phyloP scores from a whole-genome alignment of 2,329 filamentous ascomycete genomes.

The Claviceps purpurea region DNA sequence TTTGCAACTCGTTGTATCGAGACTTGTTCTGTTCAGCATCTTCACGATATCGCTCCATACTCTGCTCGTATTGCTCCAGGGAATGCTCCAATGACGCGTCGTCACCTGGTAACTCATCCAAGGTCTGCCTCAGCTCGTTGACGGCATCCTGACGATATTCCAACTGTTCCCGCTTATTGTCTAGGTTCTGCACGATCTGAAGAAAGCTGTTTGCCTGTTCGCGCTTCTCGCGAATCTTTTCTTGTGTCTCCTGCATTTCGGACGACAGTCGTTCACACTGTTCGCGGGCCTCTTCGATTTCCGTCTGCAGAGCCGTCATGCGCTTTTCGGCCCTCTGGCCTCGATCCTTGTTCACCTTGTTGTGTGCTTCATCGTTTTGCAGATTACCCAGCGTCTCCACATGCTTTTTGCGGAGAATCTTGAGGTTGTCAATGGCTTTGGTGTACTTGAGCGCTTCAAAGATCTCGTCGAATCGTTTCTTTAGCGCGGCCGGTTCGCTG shows the following conservation, averaged over 20 bases:
- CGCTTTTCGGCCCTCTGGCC: slow-evolving; percentile 59
- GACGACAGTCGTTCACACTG: slow-evolving; percentile 44
- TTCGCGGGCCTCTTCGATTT: slow-evolving; percentile 48
- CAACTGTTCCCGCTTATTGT: slow-evolving; percentile 63
- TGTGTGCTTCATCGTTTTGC: slow-evolving; percentile 62
- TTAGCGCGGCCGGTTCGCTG: slow-evolving; percentile 72
- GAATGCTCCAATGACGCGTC: slow-evolving; percentile 62
- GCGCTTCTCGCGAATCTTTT: slow-evolving; percentile 51
- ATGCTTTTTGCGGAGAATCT: slow-evolving; percentile 70
- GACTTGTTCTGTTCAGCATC: slow-evolving; percentile 50
- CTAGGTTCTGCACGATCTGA: slow-evolving; percentile 60
- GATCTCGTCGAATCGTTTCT: slow-evolving; percentile 94
- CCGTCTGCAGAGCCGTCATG: slow-evolving; percentile 48
- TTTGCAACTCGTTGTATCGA: slow-evolving; percentile 53
- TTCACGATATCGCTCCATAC: slow-evolving; percentile 50
- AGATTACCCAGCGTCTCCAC: slow-evolving; percentile 59
- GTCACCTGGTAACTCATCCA: slow-evolving; percentile 65
- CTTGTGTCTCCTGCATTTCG: slow-evolving; percentile 47
- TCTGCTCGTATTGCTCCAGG: slow-evolving; percentile 65
- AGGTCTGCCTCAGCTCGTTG: slow-evolving; percentile 53
- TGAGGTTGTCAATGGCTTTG: slow-evolving; percentile 93
- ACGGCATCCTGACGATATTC: slow-evolving; percentile 57
- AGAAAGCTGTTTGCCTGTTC: slow-evolving; percentile 62
- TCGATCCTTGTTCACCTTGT: slow-evolving; percentile 73
- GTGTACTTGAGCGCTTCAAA: slow-evolving; percentile 96